A percentile compares a stretch with the other conserved stretches of the same genome.
These are phyloP conservation scores for Paraconiothyrium sp. DNA, from an alignment of 2,329 filamentous ascomycete species.

Conservation along the genomic window DNA sequence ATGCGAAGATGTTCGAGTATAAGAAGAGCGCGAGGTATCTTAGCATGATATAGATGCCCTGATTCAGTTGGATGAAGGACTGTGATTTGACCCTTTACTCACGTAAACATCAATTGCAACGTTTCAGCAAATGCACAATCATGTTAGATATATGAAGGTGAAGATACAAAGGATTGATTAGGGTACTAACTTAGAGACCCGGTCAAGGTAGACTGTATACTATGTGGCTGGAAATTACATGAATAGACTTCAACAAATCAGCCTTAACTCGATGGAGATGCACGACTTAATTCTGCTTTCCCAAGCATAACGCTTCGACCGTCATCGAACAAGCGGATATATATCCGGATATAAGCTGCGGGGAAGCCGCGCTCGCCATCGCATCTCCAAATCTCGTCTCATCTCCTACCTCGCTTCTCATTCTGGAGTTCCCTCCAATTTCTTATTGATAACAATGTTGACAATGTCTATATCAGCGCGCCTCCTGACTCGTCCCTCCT, in stretches of 20 bases:
- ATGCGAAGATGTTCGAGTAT: slow-evolving; percentile 17
- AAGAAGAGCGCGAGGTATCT: slow-evolving; percentile 19
- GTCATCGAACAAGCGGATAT: not conserved
- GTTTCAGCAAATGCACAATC: too few species aligned
- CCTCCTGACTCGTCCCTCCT: not conserved
- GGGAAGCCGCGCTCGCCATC: slow-evolving; percentile 6
- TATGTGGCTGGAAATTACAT: too few species aligned
- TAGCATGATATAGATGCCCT: slow-evolving; percentile 16
- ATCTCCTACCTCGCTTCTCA: not conserved
- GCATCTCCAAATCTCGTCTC: not conserved
- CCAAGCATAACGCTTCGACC: not conserved
- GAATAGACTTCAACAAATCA: too few species aligned
- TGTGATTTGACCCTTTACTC: not conserved
- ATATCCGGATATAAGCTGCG: slow-evolving; percentile 8
- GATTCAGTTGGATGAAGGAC: not conserved
- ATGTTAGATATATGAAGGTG: too few species aligned
- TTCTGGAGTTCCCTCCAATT: not conserved
- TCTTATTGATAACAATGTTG: not conserved
- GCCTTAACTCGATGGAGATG: too few species aligned
- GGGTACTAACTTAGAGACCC: too few species aligned
- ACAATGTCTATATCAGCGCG: not conserved
- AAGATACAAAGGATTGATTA: too few species aligned
- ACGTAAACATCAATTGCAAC: not conserved
- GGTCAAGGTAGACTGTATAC: too few species aligned
- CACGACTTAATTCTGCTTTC: not conserved